Evolutionary conservation across 495 filamentous ascomycete genomes (phyloP), one percentile per base, ranked within the genome.

Genomic region (Podospora fimiseda): DNA sequence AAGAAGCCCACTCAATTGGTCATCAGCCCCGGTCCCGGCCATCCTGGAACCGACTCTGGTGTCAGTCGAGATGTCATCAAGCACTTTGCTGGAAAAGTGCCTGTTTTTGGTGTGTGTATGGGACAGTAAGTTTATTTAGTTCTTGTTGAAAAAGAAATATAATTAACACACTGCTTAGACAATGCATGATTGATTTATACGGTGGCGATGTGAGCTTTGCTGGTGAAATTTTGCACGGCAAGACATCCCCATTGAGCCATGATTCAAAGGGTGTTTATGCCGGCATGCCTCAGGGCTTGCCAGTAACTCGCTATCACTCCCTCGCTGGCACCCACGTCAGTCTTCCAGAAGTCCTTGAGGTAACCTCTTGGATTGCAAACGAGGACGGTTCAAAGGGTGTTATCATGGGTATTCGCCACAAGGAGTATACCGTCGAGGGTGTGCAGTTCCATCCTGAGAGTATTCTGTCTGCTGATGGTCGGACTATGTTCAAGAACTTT

Each of bases 371-470:
- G 84, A 86, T 86, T 15, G 72, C 80, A n/a, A 85, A 84, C 33
- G 75, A 75, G n/a, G 74, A 78, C 43, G 72, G 71, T 45, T 82
- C 74, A 15, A 86, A 83, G 56, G 82, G 83, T 9, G 82, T 97
- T 42, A 99, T 99, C 56, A 97, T 97, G 93, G 93, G 93, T 16
- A 84, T 97, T 9, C 80, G 93, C 18, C 93, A 99, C 73, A 96
- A 94, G 70, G 79, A 92, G 63, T 83, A 87, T 61, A 75, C 88
- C 0, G 77, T 98, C 3, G 93, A 98, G 64, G 93, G 92, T 24
- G 90, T 97, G 15, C 93, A 98, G 65, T 98, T 96, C 66, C 93
- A 98, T 63, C 93, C 93, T 0, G 93, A 98, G 68, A 96, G 92
- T 64, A 98, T 98, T 48, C 70, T 98, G 23, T 96, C 93, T 0